Conservation (phyloP, 768 basidiomycete species). For the Mycena rebaudengoi region DNA sequence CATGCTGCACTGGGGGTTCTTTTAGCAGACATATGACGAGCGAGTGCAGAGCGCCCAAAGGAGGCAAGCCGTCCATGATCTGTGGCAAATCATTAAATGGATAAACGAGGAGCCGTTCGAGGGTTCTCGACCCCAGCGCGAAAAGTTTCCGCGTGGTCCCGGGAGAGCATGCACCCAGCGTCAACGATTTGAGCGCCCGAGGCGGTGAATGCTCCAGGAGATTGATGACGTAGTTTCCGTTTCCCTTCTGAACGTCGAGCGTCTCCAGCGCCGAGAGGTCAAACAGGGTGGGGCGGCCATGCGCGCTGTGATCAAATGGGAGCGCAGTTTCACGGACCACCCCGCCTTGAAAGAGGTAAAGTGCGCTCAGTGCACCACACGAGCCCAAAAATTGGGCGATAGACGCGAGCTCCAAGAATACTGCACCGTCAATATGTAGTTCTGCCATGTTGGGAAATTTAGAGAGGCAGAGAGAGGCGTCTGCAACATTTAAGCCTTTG, state of each 20-base stretch:
- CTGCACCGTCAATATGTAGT: neutral
- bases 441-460: neutral
- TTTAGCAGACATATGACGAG: no score
- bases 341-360: no score
- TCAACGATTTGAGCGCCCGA: neutral
- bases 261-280: neutral
- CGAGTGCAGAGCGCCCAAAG: no score
- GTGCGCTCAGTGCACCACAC: neutral
- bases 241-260: neutral
- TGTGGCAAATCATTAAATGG: no score
- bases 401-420: neutral
- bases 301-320: no score
- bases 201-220: neutral
- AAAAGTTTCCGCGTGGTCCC: neutral
- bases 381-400: neutral
- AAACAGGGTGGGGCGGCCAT: neutral
- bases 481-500: neutral
- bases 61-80: no score
- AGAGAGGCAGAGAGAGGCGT: neutral
- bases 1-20: no score
- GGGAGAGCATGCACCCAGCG: neutral
- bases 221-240: neutral
- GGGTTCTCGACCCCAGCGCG: no score
- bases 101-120: no score
- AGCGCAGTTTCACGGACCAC: no score